Percentiles rank a stretch among this genome's conserved stretches.
Evolutionary conservation across 208 protist species (phyloP).

Genomic region (Trypanosoma melophagium): DNA sequence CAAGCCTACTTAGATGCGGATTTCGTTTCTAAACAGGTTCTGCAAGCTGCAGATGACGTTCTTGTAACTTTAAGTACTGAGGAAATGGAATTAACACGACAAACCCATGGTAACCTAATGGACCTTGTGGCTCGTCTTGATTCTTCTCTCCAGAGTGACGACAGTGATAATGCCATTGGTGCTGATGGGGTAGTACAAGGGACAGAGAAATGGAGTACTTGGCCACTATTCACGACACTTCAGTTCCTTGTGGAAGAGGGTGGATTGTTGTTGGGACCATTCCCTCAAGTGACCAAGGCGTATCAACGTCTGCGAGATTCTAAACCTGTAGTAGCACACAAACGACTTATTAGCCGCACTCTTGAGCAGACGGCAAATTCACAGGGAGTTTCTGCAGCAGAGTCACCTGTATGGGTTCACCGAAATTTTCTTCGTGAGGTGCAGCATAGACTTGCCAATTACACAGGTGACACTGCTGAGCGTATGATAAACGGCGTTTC

Average conservation of each 20-base stretch:
- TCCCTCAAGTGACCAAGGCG: slow-evolving; percentile 45
- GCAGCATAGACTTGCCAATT: slow-evolving; percentile 45
- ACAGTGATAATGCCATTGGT: not conserved
- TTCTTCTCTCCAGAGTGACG: slow-evolving; percentile 35
- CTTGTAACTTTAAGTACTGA: slow-evolving; percentile 45
- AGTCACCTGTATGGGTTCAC: slow-evolving; percentile 28
- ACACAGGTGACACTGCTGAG: slow-evolving; percentile 43
- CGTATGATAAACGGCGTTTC: slow-evolving; percentile 31
- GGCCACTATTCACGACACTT: slow-evolving; percentile 61
- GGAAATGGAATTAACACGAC: slow-evolving; percentile 47
- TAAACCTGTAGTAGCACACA: slow-evolving; percentile 47
- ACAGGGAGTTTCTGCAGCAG: not conserved
- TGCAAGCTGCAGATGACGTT: slow-evolving; percentile 47
- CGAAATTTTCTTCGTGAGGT: slow-evolving; percentile 54
- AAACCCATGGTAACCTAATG: slow-evolving; percentile 49
- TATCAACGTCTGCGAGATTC: slow-evolving; percentile 30
- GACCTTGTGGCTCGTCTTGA: slow-evolving; percentile 57
- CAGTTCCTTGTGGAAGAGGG: slow-evolving; percentile 74
- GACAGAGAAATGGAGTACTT: slow-evolving; percentile 40
- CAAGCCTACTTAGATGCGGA: slow-evolving; percentile 55
- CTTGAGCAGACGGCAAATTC: slow-evolving; percentile 19
- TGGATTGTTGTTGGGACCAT: slow-evolving; percentile 60
- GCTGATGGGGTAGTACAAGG: not conserved
- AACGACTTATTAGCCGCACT: slow-evolving; percentile 47
- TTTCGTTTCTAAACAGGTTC: slow-evolving; percentile 40